Percentiles rank a stretch among this genome's conserved stretches.
These are phyloP conservation scores for Cyclotella baltica DNA, from an alignment of 108 stramenopile species.

Conservation along the genomic window DNA sequence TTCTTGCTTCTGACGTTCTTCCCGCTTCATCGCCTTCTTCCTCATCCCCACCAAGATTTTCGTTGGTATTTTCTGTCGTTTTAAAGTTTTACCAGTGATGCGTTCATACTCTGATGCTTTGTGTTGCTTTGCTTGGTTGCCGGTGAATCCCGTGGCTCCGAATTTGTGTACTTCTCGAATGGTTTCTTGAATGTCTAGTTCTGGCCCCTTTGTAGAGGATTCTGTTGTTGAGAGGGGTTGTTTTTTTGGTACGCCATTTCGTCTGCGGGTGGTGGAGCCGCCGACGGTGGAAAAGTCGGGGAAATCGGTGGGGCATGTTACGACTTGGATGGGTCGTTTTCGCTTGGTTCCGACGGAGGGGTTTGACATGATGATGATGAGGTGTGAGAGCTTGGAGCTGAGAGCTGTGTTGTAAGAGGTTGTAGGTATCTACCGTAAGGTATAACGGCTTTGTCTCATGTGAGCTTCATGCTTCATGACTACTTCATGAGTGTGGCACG, in stretches of 20 bases:
- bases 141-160: conserved; percentile 79
- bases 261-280: conserved; percentile 38
- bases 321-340: conserved; percentile 60
- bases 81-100: conserved; percentile 74
- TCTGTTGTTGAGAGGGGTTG: conserved; percentile 9
- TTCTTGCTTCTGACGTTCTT: conserved; percentile 61
- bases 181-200: conserved; percentile 71
- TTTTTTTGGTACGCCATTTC: conserved; percentile 16
- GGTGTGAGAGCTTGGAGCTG: not conserved
- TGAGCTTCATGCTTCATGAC: no score
- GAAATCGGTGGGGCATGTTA: conserved; percentile 67
- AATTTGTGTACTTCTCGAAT: conserved; percentile 74
- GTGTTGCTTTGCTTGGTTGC: conserved; percentile 67
- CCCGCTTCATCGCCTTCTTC: conserved; percentile 73
- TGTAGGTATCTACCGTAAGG: no score
- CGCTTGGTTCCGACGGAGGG: conserved; percentile 19
- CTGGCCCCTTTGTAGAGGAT: not conserved
- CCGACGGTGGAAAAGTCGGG: conserved; percentile 64
- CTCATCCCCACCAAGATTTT: conserved; percentile 76
- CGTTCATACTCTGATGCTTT: conserved; percentile 71
- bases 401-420: not conserved
- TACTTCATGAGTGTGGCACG: no score
- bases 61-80: conserved; percentile 73
- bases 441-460: no score
- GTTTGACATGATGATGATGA: not conserved